Evolutionary conservation across 345 rosid species (phyloP).

Genomic region (Gynandropsis gynandra): DNA sequence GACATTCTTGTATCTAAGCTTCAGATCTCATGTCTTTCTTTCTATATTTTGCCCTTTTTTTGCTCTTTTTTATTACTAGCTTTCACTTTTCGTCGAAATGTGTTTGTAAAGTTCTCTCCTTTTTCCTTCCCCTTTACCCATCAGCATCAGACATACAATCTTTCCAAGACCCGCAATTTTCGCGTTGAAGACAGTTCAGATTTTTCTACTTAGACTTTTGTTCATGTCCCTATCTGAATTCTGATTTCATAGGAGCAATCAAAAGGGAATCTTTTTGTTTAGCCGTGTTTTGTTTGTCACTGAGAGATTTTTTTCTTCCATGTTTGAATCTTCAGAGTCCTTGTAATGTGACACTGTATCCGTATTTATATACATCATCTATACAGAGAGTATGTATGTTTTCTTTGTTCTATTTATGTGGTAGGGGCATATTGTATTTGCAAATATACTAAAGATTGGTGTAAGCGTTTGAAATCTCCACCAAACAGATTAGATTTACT

Average conservation of each 20-base stretch:
- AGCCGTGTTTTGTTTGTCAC: neutral
- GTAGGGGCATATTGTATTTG: conserved; percentile 1
- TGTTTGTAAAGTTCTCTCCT: conserved; percentile 21
- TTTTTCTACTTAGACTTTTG: conserved; percentile 22
- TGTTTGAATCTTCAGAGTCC: too few species aligned
- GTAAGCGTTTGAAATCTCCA: neutral
- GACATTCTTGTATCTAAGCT: conserved; percentile 25
- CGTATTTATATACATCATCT: too few species aligned
- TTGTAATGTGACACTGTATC: too few species aligned
- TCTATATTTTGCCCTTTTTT: conserved; percentile 9
- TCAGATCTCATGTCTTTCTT: conserved; percentile 29
- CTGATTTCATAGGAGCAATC: conserved; percentile 21
- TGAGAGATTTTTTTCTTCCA: neutral
- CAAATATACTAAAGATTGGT: neutral
- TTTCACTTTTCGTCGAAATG: conserved; percentile 24
- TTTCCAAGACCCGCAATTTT: conserved; percentile 16
- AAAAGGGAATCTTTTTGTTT: conserved; percentile 19
- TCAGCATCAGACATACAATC: conserved; percentile 27
- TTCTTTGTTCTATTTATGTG: neutral
- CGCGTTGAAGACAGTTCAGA: conserved; percentile 7
- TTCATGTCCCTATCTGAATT: conserved; percentile 28
- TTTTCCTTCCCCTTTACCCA: conserved; percentile 15
- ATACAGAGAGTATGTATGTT: too few species aligned
- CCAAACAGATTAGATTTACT: neutral
- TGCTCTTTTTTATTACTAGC: conserved; percentile 14